Evolutionary conservation across 2,329 filamentous ascomycete species (phyloP).

Genomic region (Aspergillus jensenii): DNA sequence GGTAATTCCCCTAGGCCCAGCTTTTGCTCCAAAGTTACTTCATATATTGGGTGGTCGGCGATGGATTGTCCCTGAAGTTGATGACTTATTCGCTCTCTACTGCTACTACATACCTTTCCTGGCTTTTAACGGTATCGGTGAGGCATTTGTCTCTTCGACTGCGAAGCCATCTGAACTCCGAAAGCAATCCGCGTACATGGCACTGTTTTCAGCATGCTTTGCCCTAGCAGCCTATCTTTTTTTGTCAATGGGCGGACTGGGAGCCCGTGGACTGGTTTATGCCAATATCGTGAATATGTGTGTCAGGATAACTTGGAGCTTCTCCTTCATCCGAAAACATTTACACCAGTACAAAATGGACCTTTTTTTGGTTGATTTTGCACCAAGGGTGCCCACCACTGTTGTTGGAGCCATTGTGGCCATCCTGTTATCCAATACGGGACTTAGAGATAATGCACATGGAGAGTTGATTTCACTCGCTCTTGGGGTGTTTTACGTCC

Average conservation of each 20-base stretch:
- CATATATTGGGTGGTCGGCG: slow-evolving; percentile 71
- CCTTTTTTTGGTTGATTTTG: slow-evolving; percentile 44
- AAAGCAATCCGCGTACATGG: slow-evolving; percentile 80
- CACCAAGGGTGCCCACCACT: slow-evolving; percentile 48
- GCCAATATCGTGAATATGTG: slow-evolving; percentile 91
- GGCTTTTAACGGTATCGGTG: slow-evolving; percentile 85
- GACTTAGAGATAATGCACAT: slow-evolving; percentile 11
- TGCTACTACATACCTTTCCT: slow-evolving; percentile 92
- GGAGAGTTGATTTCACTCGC: slow-evolving; percentile 49
- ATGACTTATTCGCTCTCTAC: slow-evolving; percentile 72
- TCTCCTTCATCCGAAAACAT: slow-evolving; percentile 67
- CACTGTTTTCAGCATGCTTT: slow-evolving; percentile 74
- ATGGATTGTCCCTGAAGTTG: slow-evolving; percentile 75
- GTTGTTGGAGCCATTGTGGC: slow-evolving; percentile 47
- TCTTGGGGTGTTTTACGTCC: slow-evolving; percentile 53
- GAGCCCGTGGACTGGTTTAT: slow-evolving; percentile 76
- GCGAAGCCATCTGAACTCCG: slow-evolving; percentile 74
- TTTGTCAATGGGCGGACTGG: slow-evolving; percentile 66
- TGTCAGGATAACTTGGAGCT: slow-evolving; percentile 80
- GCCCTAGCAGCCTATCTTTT: slow-evolving; percentile 72
- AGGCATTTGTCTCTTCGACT: slow-evolving; percentile 89
- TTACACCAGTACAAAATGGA: slow-evolving; percentile 51
- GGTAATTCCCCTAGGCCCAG: slow-evolving; percentile 70
- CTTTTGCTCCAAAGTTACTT: slow-evolving; percentile 71
- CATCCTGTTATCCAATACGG: slow-evolving; percentile 32